Evolutionary conservation across 495 filamentous ascomycete genomes (phyloP).

Genomic region (Aspergillus coremiiformis): DNA sequence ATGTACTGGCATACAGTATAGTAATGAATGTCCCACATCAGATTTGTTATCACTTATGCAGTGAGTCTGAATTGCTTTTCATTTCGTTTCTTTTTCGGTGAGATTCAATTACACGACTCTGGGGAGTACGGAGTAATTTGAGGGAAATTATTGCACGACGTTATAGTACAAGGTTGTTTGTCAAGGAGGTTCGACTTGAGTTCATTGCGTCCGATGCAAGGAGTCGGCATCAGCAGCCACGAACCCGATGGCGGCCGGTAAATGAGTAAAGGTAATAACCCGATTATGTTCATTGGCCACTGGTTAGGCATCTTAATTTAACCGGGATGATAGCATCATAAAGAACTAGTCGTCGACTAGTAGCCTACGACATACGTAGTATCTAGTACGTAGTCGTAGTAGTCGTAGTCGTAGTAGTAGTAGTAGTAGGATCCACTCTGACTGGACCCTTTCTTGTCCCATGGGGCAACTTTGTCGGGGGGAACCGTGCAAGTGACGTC

Average conservation of each 20-base stretch:
- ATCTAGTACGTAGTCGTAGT: too few species aligned
- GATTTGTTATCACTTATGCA: not conserved
- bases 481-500: not conserved
- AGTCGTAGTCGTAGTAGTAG: too few species aligned
- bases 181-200: not conserved
- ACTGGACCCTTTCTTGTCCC: not conserved
- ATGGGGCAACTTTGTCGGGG: not conserved
- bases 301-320: too few species aligned
- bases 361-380: too few species aligned
- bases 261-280: not conserved
- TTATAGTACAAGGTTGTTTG: not conserved
- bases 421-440: not conserved
- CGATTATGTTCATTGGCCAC: too few species aligned
- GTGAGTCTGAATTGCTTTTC: not conserved
- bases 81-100: not conserved
- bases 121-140: not conserved
- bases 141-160: not conserved
- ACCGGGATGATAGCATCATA: too few species aligned
- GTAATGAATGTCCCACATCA: conserved; percentile 1
- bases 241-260: conserved; percentile 1
- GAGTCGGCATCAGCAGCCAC: conserved; percentile 1
- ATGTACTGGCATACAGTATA: too few species aligned
- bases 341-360: too few species aligned
- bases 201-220: not conserved
- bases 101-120: not conserved